These are phyloP conservation scores for Penicillium sp. DNA, from an alignment of 2,329 filamentous ascomycete genomes.

Conservation along the genomic window DNA sequence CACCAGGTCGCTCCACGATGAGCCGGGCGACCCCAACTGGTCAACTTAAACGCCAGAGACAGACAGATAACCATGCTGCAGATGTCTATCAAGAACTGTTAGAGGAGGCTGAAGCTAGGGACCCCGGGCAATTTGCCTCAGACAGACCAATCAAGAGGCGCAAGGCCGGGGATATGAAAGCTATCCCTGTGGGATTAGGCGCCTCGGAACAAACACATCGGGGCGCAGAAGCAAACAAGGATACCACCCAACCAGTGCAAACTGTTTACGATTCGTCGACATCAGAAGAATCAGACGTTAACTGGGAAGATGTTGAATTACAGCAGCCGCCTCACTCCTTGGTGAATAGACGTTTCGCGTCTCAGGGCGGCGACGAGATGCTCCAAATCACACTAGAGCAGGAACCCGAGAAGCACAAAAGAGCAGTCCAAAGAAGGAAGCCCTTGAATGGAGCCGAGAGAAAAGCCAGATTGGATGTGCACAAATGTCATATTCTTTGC, in stretches of 20 bases:
- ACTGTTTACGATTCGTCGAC: conserved; percentile 42
- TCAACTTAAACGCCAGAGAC: conserved; percentile 8
- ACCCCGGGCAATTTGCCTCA: conserved; percentile 22
- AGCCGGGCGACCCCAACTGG: conserved; percentile 11
- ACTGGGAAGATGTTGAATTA: conserved; percentile 62
- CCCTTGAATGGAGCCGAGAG: conserved; percentile 58
- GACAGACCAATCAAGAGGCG: conserved; percentile 39
- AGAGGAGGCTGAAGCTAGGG: conserved; percentile 39
- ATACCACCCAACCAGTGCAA: conserved; percentile 23
- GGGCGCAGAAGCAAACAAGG: conserved; percentile 8
- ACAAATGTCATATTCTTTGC: conserved; percentile 82
- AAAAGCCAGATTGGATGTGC: conserved; percentile 67
- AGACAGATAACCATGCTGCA: conserved; percentile 30
- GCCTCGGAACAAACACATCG: conserved; percentile 12
- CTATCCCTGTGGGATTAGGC: conserved; percentile 4
- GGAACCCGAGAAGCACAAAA: conserved; percentile 25
- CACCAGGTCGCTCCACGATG: conserved; percentile 16
- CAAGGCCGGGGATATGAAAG: conserved; percentile 32
- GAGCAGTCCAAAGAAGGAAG: conserved; percentile 43
- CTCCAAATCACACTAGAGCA: conserved; percentile 41
- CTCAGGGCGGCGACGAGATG: conserved; percentile 23
- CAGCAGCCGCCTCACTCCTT: conserved; percentile 29
- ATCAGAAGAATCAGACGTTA: conserved; percentile 59
- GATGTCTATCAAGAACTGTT: conserved; percentile 45
- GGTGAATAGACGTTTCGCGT: neutral